Evolutionary conservation across 2,329 filamentous ascomycete genomes (phyloP), one percentile per base, ranked within the genome.

Genomic region (Ophiostoma perfectum): DNA sequence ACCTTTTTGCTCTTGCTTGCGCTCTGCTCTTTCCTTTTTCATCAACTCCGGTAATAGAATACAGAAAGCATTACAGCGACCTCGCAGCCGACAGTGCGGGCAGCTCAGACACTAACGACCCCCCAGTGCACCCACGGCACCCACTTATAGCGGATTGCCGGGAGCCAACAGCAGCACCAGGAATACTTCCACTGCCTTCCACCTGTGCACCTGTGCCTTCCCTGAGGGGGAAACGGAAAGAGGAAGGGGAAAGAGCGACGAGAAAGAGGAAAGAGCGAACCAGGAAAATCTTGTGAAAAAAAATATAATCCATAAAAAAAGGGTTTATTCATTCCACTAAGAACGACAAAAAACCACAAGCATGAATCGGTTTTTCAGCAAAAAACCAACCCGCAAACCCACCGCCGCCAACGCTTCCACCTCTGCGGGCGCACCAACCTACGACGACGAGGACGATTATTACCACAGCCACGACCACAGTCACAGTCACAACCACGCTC

Each of bases 351-450:
- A 42, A 41, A 41, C 9, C 12, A 6, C 36, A 41, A 14, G 12
- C 80, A 84, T 84, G 82, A 84, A 83, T 47, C 63, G 63, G 81
- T 80, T 83, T 80, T 84, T 84, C 76, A 77, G 73, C 74, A 79
- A 81, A 76, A 83, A 82, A 76, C 77, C 80, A 72, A 76, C 77
- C 75, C 77, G 80, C 75, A 83, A 82, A 75, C 77, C 78, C 73
- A 76, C 78, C 73, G 76, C 78, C 74, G 77, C 78, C 73, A 79
- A 79, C 66, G 42, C 64, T 45, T 66, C 67, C 16, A n/a, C 68
- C 44, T 27, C 27, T 27, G 27, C 27, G 27, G 66, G 68, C 52
- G 68, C 66, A 52, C 62, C 70, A 70, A 74, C 76, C 75, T 79
- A 80, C 72, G 75, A 78, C 72, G 75, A 76, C 70, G 77, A 80